These are phyloP conservation scores for Colletotrichum plurivorum DNA, from an alignment of 2,329 filamentous ascomycete species.

Conservation along the genomic window DNA sequence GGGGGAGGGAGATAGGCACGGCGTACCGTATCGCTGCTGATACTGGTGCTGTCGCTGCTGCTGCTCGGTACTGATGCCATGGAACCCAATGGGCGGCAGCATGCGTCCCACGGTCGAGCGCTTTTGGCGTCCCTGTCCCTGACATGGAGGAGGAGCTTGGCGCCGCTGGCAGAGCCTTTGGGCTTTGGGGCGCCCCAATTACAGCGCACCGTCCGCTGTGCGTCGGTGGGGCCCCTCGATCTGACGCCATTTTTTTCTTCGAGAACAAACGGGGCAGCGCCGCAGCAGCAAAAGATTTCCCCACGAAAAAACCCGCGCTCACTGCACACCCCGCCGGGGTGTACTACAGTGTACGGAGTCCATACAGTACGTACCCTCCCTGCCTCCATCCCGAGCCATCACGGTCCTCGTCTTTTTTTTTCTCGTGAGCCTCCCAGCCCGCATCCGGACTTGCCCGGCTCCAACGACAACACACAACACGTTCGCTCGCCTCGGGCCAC, in stretches of 20 bases:
- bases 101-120: conserved; percentile 20
- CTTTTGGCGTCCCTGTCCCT: conserved; percentile 24
- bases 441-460: conserved; percentile 33
- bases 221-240: conserved; percentile 22
- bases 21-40: no score
- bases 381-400: conserved; percentile 22
- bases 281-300: conserved; percentile 19
- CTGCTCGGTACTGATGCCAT: background rate
- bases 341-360: no score
- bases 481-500: background rate
- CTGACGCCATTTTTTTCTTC: conserved; percentile 40
- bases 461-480: background rate
- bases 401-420: conserved; percentile 23
- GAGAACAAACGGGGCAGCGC: conserved; percentile 36
- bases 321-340: background rate
- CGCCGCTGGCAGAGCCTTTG: conserved; percentile 15
- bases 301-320: conserved; percentile 29
- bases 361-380: no score
- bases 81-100: background rate
- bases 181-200: conserved; percentile 7
- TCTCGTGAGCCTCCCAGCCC: conserved; percentile 15
- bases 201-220: conserved; percentile 8
- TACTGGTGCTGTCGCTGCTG: background rate
- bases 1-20: no score
- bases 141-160: conserved; percentile 24